Evolutionary conservation across 1,139 yeast genomes (phyloP).

Genomic region (Candida albicans): DNA sequence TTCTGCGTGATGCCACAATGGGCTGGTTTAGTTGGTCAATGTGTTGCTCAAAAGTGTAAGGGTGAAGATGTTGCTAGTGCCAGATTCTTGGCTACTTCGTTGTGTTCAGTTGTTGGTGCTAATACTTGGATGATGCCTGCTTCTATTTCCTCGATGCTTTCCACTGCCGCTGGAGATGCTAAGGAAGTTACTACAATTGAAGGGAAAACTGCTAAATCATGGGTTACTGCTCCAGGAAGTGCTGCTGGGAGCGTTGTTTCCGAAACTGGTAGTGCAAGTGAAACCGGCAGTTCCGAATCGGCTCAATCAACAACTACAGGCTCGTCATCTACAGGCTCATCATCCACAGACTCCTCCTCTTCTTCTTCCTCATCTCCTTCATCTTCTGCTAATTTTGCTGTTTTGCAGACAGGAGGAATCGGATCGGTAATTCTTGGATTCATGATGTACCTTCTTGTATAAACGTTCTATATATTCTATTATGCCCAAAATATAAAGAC

Average conservation of each 20-base stretch:
- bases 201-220: constrained; percentile 13
- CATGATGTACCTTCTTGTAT: constrained; percentile 9
- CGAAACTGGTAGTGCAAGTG: constrained; percentile 4
- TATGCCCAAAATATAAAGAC: neutral
- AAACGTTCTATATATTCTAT: neutral
- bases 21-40: constrained; percentile 46
- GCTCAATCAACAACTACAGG: constrained; percentile 6
- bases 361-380: constrained; percentile 15
- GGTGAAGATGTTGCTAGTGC: constrained; percentile 41
- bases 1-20: constrained; percentile 52
- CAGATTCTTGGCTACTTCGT: constrained; percentile 40
- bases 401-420: constrained; percentile 14
- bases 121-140: constrained; percentile 48
- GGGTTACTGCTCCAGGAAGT: constrained; percentile 16
- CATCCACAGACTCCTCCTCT: neutral
- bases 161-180: constrained; percentile 23
- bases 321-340: constrained; percentile 8
- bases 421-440: constrained; percentile 12
- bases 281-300: constrained; percentile 1
- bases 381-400: constrained; percentile 9
- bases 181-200: constrained; percentile 15
- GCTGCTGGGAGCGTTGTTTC: constrained; percentile 16
- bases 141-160: constrained; percentile 33
- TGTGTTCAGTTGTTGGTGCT: constrained; percentile 47
- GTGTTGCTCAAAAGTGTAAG: constrained; percentile 42